Evolutionary conservation across 2,329 filamentous ascomycete species (phyloP), one percentile per base, ranked within the genome.

Genomic region (Drechmeria coniospora): DNA sequence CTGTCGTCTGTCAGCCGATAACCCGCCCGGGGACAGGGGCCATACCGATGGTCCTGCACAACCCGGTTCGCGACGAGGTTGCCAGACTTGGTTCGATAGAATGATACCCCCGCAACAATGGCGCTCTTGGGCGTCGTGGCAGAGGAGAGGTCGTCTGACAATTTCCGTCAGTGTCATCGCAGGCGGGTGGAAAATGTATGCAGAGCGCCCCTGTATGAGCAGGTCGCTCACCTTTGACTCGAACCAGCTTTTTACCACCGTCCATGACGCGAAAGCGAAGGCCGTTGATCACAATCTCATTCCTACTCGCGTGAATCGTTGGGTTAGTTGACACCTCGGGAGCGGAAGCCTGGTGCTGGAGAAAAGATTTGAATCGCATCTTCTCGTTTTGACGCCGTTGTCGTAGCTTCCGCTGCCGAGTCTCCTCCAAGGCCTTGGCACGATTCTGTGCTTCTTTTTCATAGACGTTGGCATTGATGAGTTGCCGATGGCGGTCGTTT

Each of bases 11-110:
- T 59, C 47, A 70, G 63, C 43, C 39, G 40, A 26, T 46, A 42
- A 34, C 32, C 31, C 32, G 15, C 27, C 26, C 6, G 14, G 21
- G 33, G 25, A 28, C 33, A 39, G 30, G 32, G 17, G 27, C 65
- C 74, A 55, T 71, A 87, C 80, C 71, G 75, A 51, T 81, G 78
- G 36, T 74, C 74, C 48, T 76, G 74, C 33, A 87, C 68, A 31
- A 83, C 64, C 36, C 79, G 74, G 43, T 79, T 68, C 30, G 82
- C 77, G 45, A 86, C 78, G 15, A 93, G 67, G 41, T 92, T 93
- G 35, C 84, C 84, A 41, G 77, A 79, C 50, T 87, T 92, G 52
- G 81, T 92, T 39, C 84, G 71, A 43, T 82, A 67, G 47, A 92
- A 93, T 37, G 69, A 74, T 42, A 92, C 79, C 23, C 82, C 81